Percentiles rank a stretch among this genome's conserved stretches.
Conservation (phyloP, 176 grass and related monocot species). For the Cymbopogon citratus region DNA sequence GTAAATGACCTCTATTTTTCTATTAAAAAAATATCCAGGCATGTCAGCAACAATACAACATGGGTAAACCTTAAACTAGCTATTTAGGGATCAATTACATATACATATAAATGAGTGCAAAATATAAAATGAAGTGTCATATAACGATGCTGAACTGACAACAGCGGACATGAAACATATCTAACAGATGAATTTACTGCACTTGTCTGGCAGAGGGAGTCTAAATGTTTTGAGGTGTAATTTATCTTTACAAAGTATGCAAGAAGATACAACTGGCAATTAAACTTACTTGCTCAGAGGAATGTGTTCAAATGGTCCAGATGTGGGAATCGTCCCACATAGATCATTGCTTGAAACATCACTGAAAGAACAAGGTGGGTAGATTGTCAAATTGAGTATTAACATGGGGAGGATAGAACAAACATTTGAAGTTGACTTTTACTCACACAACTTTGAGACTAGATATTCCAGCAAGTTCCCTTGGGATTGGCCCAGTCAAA, state of each 20-base stretch:
- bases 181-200: background rate
- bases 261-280: background rate
- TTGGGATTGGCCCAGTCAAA: slow-evolving; percentile 86
- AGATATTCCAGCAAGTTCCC: slow-evolving; percentile 68
- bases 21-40: background rate
- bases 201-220: background rate
- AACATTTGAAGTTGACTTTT: slow-evolving; percentile 18
- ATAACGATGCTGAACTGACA: background rate
- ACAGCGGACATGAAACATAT: background rate
- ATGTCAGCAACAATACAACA: background rate
- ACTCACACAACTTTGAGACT: slow-evolving; percentile 98
- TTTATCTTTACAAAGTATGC: background rate
- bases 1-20: background rate
- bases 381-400: slow-evolving; percentile 14
- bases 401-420: background rate
- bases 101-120: background rate
- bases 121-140: background rate
- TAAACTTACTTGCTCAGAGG: slow-evolving; percentile 87
- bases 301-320: slow-evolving; percentile 88
- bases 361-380: slow-evolving; percentile 42
- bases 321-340: slow-evolving; percentile 88
- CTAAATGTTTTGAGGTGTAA: background rate
- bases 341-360: slow-evolving; percentile 90
- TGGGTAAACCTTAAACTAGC: background rate
- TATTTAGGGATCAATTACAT: background rate